Conservation (phyloP, 805 yeast genomes). For the Pichia membranifaciens region DNA sequence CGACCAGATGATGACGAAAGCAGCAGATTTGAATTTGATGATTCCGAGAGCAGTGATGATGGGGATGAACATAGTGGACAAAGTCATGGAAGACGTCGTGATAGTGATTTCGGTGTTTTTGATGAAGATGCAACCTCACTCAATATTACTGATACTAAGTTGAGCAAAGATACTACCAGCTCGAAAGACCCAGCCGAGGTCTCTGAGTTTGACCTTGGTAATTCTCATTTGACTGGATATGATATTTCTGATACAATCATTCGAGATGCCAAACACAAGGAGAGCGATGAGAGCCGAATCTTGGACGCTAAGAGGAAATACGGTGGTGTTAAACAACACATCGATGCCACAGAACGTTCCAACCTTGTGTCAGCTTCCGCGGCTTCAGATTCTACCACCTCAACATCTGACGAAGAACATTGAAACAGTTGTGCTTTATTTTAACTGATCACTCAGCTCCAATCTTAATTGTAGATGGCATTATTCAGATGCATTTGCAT, state of each 20-base stretch:
- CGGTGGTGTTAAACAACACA: not conserved
- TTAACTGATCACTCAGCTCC: too few species aligned
- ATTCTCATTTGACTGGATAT: slow-evolving; percentile 3
- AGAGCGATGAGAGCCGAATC: not conserved
- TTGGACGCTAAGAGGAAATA: not conserved
- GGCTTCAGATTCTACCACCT: slow-evolving; percentile 1
- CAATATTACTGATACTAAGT: not conserved
- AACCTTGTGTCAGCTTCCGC: not conserved
- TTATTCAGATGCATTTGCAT: too few species aligned
- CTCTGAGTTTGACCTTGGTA: slow-evolving; percentile 9
- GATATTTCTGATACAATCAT: slow-evolving; percentile 2
- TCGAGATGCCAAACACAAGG: not conserved
- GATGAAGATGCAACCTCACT: slow-evolving; percentile 9
- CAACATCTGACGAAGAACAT: slow-evolving; percentile 4
- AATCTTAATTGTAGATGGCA: too few species aligned
- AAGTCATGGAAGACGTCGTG: slow-evolving; percentile 6
- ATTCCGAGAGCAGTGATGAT: slow-evolving; percentile 11
- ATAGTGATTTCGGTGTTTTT: slow-evolving; percentile 2
- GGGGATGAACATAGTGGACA: slow-evolving; percentile 7
- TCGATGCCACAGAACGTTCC: not conserved
- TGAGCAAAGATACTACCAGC: not conserved
- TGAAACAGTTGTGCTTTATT: too few species aligned
- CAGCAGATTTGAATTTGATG: slow-evolving; percentile 25
- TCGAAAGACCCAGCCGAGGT: not conserved
- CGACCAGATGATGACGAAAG: slow-evolving; percentile 51